Base-by-base conservation (phyloP, 1,139 yeast species). In the Yamadazyma kanchanaburiensis region DNA sequence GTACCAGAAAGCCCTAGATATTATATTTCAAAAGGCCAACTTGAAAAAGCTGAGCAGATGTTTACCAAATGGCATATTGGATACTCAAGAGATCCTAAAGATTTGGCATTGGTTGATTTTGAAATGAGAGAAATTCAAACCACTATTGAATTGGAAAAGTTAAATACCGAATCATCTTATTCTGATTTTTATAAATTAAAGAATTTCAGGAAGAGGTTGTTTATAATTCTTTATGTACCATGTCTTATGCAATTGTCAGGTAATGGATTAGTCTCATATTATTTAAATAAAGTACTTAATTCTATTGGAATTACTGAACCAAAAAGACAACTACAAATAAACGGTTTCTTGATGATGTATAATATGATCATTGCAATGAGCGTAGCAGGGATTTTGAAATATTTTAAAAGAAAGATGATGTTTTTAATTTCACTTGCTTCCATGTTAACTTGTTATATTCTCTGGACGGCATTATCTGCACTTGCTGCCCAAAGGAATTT, bases 181-280 rank as follows among this genome's bases (percentile, higher is more conserved):
- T 16, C 38, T 5, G 71, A 64, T 40, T 66, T 67, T 38, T 10
- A 61, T 31, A 57, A 32, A 11, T 53, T 54, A 15, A 48, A 50
- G 24, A 52, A 60, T 18, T 64, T 65, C 62, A 46, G 77, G 60
- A 58, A 58, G 43, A 63, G 77, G 54, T 46, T 62, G n/a, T 65
- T 63, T 39, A 51, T 70, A 30, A 40, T 52, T 15, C 22, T 51
- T 24, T 55, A 58, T 39, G 46, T 59, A 21, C 62, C 64, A 22
- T 41, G 54, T 12, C 53, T 67, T 46, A 61, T 64, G 58, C 75
- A 72, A 42, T 56, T 70, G 33, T 64, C 70, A 22, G 78, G 78
- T 45, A 70, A 69, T 39, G 76, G 74, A 31, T 55, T 72, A 30
- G 71, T 71, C 15, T 65, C 75, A 0, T 72, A 70, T 53, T 73